Evolutionary conservation across 179 eudicot genomes (phyloP), one percentile per base, ranked within the genome.

Genomic region (Monotropa hypopitys): DNA sequence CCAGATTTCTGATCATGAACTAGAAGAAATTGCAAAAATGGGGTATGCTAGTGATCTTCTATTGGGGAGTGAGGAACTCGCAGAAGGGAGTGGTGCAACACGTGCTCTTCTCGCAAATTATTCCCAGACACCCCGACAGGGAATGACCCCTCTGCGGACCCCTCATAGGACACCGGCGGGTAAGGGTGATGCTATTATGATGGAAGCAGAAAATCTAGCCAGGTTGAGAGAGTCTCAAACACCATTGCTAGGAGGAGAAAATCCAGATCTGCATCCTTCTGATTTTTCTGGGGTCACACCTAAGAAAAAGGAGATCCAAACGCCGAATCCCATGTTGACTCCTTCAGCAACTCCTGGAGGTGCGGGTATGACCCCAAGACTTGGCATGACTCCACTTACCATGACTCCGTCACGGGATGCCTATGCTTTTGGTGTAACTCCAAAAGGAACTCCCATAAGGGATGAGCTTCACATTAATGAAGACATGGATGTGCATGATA

Each of bases 281-380:
- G 99, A 95, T 83, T 95, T 95, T 86, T 91, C 99, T 23, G 99
- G 99, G 73, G 99, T 95, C 42, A 93, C 99, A 74, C 98, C 99
- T 10, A 91, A 87, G 93, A 90, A 83, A 83, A 90, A 83, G 85
- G 99, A 96, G 85, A 85, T 96, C 80, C 96, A 88, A 67, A 96
- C 99, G n/a, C 99, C 99, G 67, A 96, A 93, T 80, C 96, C 90
- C 1, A 89, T 96, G 84, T 82, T 90, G 87, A 96, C 98, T 56
- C 99, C 99, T 65, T 80, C 90, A 63, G 88, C 90, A 40, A 95
- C 99, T 77, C 99, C 99, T 59, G 99, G 92, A 80, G 92, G 84
- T 50, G 56, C 81, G 32, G 90, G 96, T 54, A 86, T 90, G 78
- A 93, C 98, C 70, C 98, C 98, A 57, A 89, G 89, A 77, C 86